Evolutionary conservation across 176 grass and related monocot genomes (phyloP).

Genomic region (Triticum timopheevii): DNA sequence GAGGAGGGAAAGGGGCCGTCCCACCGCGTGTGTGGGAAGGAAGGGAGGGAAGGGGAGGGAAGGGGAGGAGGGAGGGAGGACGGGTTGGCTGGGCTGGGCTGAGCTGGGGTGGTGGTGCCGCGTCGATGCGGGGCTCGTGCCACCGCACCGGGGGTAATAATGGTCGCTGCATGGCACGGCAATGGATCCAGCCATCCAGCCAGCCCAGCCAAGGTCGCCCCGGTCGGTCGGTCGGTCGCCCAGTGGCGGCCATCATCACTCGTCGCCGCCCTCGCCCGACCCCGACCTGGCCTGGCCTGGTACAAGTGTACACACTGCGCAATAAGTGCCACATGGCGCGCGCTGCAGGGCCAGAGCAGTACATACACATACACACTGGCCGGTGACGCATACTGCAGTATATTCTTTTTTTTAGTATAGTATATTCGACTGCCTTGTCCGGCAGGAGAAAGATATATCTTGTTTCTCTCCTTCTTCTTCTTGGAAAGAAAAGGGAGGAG

Average conservation of each 20-base stretch:
- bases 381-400: not conserved
- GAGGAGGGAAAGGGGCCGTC: not conserved
- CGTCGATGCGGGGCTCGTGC: not conserved
- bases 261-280: not conserved
- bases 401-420: not conserved
- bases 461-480: not conserved
- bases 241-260: not conserved
- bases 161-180: not conserved
- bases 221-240: not conserved
- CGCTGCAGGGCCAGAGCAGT: not conserved
- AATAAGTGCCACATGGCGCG: not conserved
- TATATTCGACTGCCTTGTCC: not conserved
- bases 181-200: not conserved
- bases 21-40: not conserved
- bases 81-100: not conserved
- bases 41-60: not conserved
- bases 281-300: not conserved
- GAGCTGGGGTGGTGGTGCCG: not conserved
- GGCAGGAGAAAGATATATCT: not conserved
- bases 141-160: slow-evolving; percentile 21
- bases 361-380: not conserved
- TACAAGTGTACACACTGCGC: not conserved
- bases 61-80: not conserved
- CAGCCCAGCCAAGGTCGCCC: not conserved
- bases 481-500: not conserved